phyloP scores from a whole-genome alignment of 2,329 filamentous ascomycete genomes.

The Alternaria hordeiaustralica region DNA sequence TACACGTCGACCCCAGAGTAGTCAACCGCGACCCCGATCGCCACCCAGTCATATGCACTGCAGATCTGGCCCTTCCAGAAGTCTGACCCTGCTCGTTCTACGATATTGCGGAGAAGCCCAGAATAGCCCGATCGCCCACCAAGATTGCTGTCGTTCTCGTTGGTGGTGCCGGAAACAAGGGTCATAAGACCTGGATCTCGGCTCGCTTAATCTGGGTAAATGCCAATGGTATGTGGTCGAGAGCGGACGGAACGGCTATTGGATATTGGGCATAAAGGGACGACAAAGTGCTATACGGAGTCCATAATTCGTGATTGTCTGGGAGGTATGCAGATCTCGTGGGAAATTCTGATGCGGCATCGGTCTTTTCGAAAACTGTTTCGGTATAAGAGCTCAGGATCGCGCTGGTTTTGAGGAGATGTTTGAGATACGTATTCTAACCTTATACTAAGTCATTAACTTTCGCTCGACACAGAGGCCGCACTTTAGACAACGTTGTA shows the following conservation, averaged over 20 bases:
- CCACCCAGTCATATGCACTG: conserved; percentile 9
- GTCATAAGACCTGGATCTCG: background rate
- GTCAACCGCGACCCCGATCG: background rate
- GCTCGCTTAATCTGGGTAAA: conserved; percentile 30
- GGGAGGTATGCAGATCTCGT: background rate
- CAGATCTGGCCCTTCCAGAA: conserved; percentile 14
- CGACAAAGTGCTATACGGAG: conserved; percentile 17
- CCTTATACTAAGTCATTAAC: background rate
- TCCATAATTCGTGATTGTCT: background rate
- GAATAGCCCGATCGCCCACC: conserved; percentile 5
- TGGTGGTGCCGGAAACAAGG: background rate
- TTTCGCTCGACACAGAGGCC: background rate
- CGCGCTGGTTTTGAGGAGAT: background rate
- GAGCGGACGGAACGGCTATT: conserved; percentile 8
- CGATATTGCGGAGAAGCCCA: conserved; percentile 19
- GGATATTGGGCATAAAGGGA: conserved; percentile 25
- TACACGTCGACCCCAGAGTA: background rate
- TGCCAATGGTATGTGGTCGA: conserved; percentile 7
- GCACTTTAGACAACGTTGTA: background rate
- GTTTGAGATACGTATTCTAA: background rate
- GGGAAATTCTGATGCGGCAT: background rate
- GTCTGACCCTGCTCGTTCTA: background rate
- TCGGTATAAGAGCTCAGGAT: background rate
- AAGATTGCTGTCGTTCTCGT: background rate
- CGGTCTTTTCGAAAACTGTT: background rate